A percentile compares a stretch with the other conserved stretches of the same genome.
These are phyloP conservation scores for Phanerochaete carnosa DNA, from an alignment of 768 basidiomycete genomes.

Conservation along the genomic window DNA sequence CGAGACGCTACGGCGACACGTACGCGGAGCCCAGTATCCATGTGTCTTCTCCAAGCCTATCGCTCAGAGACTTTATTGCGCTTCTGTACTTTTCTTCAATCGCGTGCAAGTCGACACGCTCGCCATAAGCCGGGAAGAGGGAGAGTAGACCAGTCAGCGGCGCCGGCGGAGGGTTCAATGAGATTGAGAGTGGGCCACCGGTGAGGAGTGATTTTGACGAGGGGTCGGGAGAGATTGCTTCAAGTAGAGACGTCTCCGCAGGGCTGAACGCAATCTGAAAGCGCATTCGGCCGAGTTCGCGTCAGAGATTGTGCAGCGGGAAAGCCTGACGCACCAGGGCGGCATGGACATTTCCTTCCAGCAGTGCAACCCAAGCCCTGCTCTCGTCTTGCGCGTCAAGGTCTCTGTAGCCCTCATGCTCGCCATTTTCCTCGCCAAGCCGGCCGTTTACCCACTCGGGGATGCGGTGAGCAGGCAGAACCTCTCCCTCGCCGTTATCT, in stretches of 20 bases:
- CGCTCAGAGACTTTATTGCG: conserved; percentile 69
- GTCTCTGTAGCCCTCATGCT: conserved; percentile 67
- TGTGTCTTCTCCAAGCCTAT: conserved; percentile 69
- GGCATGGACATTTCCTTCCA: conserved; percentile 76
- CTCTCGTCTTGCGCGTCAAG: conserved; percentile 65
- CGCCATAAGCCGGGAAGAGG: conserved; percentile 57
- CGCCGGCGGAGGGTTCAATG: conserved; percentile 60
- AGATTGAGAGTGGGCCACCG: conserved; percentile 41
- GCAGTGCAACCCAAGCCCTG: conserved; percentile 76
- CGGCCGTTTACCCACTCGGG: conserved; percentile 69
- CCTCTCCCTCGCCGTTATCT: conserved; percentile 36
- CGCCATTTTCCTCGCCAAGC: conserved; percentile 32
- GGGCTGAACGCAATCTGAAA: not conserved
- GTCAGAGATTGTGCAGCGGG: not conserved
- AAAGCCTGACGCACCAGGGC: conserved; percentile 47
- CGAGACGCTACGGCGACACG: conserved; percentile 14
- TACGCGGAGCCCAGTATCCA: conserved; percentile 83
- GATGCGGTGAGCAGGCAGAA: conserved; percentile 66
- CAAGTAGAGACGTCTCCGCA: conserved; percentile 30
- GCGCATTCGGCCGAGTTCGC: not conserved
- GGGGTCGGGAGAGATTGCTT: conserved; percentile 35
- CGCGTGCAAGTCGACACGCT: conserved; percentile 46
- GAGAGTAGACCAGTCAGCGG: conserved; percentile 69
- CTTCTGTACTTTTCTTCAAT: conserved; percentile 63
- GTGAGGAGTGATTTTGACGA: conserved; percentile 22